Percentiles rank a stretch among this genome's conserved stretches.
phyloP scores from a whole-genome alignment of 2,329 filamentous ascomycete genomes.

The Phaeoacremonium minimum region DNA sequence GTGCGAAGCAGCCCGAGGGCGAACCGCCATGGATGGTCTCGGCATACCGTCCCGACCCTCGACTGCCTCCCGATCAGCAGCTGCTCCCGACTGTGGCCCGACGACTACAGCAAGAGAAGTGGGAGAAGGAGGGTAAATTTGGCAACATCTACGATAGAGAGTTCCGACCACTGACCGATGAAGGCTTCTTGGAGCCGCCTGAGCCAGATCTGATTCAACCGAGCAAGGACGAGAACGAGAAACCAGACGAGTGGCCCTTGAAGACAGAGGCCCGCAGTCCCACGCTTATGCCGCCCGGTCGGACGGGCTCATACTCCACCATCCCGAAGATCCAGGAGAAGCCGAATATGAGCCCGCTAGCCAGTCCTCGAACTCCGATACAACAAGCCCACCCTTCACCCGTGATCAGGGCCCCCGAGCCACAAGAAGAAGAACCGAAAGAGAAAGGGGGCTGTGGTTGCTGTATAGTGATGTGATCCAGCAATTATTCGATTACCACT shows the following conservation, averaged over 20 bases:
- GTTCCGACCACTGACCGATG: slow-evolving; percentile 76
- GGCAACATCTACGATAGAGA: slow-evolving; percentile 83
- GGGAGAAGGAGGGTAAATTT: slow-evolving; percentile 87
- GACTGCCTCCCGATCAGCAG: slow-evolving; percentile 90
- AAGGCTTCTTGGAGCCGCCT: slow-evolving; percentile 44
- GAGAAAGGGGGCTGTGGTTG: slow-evolving; percentile 62
- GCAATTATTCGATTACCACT: no score
- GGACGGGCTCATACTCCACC: slow-evolving; percentile 54
- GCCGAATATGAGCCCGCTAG: slow-evolving; percentile 31
- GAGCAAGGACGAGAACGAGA: slow-evolving; percentile 23
- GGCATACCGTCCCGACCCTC: slow-evolving; percentile 93
- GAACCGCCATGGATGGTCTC: slow-evolving; percentile 94
- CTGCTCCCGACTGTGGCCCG: slow-evolving; percentile 91
- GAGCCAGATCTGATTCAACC: no score
- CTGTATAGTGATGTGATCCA: slow-evolving; percentile 68
- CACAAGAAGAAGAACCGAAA: slow-evolving; percentile 46
- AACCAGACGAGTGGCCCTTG: slow-evolving; percentile 56
- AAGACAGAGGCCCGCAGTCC: slow-evolving; percentile 46
- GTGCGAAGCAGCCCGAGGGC: slow-evolving; percentile 72
- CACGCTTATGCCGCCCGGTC: slow-evolving; percentile 34
- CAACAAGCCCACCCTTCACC: slow-evolving; percentile 36
- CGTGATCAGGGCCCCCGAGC: slow-evolving; percentile 45
- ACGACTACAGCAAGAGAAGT: slow-evolving; percentile 87
- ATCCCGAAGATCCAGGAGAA: slow-evolving; percentile 56
- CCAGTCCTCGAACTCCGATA: slow-evolving; percentile 41